phyloP scores from a whole-genome alignment of 148 eudicot species.

The Spergularia bocconei region DNA sequence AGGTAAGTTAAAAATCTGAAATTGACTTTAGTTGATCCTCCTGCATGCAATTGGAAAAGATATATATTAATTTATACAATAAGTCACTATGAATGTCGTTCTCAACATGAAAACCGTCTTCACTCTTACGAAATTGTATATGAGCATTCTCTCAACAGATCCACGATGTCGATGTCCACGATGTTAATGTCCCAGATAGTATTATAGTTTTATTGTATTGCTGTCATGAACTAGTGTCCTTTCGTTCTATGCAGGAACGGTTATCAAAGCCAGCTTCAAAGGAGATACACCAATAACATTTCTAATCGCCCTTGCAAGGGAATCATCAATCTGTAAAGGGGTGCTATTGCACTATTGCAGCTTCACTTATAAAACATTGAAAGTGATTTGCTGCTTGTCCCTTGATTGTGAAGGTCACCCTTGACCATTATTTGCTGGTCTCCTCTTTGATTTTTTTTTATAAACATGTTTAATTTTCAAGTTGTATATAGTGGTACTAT shows the following conservation, averaged over 20 bases:
- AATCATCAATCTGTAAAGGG: conserved; percentile 11
- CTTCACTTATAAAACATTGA: conserved; percentile 3
- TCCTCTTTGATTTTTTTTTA: neutral
- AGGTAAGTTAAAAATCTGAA: conserved; percentile 21
- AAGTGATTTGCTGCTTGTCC: conserved; percentile 15
- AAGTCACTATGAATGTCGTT: too few relatives aligned
- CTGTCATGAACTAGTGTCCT: neutral
- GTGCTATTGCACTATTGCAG: neutral
- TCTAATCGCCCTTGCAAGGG: neutral
- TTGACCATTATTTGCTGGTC: neutral
- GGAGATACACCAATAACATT: conserved; percentile 18
- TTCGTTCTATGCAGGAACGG: conserved; percentile 18
- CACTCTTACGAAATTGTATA: neutral
- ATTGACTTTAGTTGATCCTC: too few relatives aligned
- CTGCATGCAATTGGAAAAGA: too few relatives aligned
- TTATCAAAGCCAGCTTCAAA: conserved; percentile 7
- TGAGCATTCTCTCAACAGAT: conserved; percentile 6
- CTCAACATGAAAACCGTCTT: neutral
- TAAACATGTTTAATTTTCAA: neutral
- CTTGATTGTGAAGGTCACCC: conserved; percentile 1
- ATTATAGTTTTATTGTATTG: neutral
- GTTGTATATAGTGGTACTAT: neutral
- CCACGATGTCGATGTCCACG: neutral
- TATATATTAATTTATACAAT: too few relatives aligned
- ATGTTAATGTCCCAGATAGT: neutral